Percentiles rank a stretch among this genome's conserved stretches.
These are phyloP conservation scores for Phytophthora litchii DNA, from an alignment of 352 stramenopile species.

Conservation along the genomic window DNA sequence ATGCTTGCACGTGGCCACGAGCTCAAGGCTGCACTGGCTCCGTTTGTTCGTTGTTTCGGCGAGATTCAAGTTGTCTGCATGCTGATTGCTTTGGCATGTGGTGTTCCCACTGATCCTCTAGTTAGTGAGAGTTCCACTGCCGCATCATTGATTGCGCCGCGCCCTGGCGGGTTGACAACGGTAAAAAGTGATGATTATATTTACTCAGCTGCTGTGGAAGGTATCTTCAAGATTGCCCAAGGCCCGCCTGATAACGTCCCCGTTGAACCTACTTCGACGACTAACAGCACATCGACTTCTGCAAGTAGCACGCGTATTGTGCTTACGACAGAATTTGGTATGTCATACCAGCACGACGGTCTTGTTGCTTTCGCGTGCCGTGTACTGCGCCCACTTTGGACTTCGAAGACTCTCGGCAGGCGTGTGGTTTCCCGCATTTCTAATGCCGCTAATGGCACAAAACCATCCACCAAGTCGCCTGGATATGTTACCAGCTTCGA, in stretches of 20 bases:
- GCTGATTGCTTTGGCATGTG: constrained; percentile 88
- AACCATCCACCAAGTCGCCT: constrained; percentile 31
- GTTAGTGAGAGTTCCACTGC: constrained; percentile 59
- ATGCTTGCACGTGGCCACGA: constrained; percentile 71
- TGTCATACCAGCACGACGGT: constrained; percentile 89
- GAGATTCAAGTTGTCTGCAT: constrained; percentile 88
- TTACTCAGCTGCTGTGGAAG: constrained; percentile 75
- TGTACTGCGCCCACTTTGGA: constrained; percentile 83
- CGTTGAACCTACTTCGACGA: constrained; percentile 29
- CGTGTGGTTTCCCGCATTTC: constrained; percentile 38
- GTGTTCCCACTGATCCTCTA: constrained; percentile 79
- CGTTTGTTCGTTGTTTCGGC: constrained; percentile 86
- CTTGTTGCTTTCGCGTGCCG: constrained; percentile 81
- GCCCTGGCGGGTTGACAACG: constrained; percentile 24
- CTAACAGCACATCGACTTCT: constrained; percentile 33
- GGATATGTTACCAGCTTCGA: constrained; percentile 42
- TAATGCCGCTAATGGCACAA: constrained; percentile 21
- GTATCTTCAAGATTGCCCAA: constrained; percentile 86
- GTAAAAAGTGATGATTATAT: constrained; percentile 85
- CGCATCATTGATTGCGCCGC: constrained; percentile 55
- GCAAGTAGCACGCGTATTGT: constrained; percentile 73
- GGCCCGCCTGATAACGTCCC: constrained; percentile 43
- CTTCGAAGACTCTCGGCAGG: constrained; percentile 58
- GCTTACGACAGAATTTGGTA: constrained; percentile 84
- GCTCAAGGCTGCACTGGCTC: constrained; percentile 62